These are phyloP conservation scores for Phaeosphaeriaceae sp. DNA, from an alignment of 2,329 filamentous ascomycete species.

Conservation along the genomic window DNA sequence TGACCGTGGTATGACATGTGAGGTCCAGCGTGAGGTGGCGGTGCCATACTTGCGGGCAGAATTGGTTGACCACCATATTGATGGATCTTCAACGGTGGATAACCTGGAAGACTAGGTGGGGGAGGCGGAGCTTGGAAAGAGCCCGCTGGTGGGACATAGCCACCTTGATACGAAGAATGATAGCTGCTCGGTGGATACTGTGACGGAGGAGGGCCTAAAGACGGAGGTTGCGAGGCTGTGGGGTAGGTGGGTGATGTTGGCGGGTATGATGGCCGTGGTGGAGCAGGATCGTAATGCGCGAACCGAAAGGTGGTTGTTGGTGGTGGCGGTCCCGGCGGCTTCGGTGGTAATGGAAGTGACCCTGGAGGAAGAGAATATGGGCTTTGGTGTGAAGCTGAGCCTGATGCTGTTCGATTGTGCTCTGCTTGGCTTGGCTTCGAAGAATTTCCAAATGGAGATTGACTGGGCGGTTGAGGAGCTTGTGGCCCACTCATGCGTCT, in stretches of 20 bases:
- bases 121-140: slow-evolving; percentile 43
- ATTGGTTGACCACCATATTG: slow-evolving; percentile 52
- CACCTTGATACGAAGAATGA: slow-evolving; percentile 31
- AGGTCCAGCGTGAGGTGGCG: slow-evolving; percentile 28
- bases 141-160: slow-evolving; percentile 42
- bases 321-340: slow-evolving; percentile 38
- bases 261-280: slow-evolving; percentile 30
- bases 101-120: slow-evolving; percentile 30
- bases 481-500: slow-evolving; percentile 39
- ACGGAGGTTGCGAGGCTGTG: slow-evolving; percentile 23
- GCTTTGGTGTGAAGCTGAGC: slow-evolving; percentile 37
- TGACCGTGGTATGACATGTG: slow-evolving; percentile 23
- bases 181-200: slow-evolving; percentile 58
- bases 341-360: slow-evolving; percentile 33
- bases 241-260: slow-evolving; percentile 32
- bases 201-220: slow-evolving; percentile 20
- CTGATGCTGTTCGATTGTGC: slow-evolving; percentile 24
- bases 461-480: slow-evolving; percentile 25
- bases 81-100: slow-evolving; percentile 45
- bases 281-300: slow-evolving; percentile 45
- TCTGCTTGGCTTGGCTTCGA: slow-evolving; percentile 33
- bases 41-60: slow-evolving; percentile 47
- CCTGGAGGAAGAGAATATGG: slow-evolving; percentile 37
- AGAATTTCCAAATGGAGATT: slow-evolving; percentile 33
- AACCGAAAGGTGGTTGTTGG: slow-evolving; percentile 42